Evolutionary conservation across 148 eudicot species (phyloP).

Genomic region (Vaccinium corymbosum): DNA sequence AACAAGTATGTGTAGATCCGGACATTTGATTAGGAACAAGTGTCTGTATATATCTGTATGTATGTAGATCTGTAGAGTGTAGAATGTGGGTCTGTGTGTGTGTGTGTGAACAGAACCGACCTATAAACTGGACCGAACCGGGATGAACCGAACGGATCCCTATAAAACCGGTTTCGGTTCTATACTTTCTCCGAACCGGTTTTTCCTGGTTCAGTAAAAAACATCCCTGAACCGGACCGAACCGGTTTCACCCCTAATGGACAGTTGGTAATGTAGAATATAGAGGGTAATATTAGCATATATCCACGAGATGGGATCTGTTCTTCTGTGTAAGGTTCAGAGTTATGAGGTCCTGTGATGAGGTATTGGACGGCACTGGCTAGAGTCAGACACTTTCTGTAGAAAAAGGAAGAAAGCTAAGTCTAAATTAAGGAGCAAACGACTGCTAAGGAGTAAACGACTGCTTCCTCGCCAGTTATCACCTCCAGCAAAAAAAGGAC

Average conservation of each 20-base stretch:
- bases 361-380: neutral
- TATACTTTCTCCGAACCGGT: no score
- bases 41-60: no score
- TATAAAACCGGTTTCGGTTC: no score
- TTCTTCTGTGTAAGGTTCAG: neutral
- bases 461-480: neutral
- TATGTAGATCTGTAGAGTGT: no score
- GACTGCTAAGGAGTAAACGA: neutral
- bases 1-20: no score
- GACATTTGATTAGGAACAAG: no score
- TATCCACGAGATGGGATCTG: neutral
- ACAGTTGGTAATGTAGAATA: neutral
- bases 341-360: neutral
- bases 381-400: neutral
- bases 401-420: neutral
- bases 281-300: neutral
- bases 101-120: no score
- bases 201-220: no score
- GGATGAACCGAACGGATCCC: no score
- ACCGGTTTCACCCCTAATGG: neutral
- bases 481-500: neutral
- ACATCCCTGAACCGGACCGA: no score
- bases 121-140: no score
- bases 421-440: neutral
- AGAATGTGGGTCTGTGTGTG: no score